A percentile compares a stretch with the other conserved stretches of the same genome.
Evolutionary conservation across 768 basidiomycete genomes (phyloP).

Genomic region (Tephrocybe sp.): DNA sequence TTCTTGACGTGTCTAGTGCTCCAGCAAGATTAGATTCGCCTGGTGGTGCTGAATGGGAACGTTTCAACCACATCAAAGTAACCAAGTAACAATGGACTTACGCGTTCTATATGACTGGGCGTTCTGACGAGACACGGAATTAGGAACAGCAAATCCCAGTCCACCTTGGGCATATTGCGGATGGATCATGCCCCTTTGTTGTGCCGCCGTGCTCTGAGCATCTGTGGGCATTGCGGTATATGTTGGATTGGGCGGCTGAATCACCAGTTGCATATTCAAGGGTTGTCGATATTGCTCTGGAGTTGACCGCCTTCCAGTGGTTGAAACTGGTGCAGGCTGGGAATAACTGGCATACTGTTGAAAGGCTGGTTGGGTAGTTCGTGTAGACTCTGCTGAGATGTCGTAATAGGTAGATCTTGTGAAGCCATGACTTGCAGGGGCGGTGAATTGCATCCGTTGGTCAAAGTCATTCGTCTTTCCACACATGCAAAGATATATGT

Average conservation of each 20-base stretch:
- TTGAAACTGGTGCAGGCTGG: background rate
- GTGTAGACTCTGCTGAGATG: too few relatives aligned
- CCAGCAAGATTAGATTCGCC: constrained; percentile 7
- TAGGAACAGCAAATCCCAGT: constrained; percentile 2
- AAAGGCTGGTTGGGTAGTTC: too few relatives aligned
- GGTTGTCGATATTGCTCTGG: constrained; percentile 8
- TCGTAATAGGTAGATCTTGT: too few relatives aligned
- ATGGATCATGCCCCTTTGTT: background rate
- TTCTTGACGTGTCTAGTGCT: background rate
- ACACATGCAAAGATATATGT: background rate
- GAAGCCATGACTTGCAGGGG: too few relatives aligned
- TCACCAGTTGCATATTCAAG: constrained; percentile 14
- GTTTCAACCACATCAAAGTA: background rate
- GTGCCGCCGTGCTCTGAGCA: background rate
- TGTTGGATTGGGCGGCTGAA: background rate
- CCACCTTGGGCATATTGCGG: background rate
- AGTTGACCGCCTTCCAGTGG: background rate
- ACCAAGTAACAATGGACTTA: background rate
- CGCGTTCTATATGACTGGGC: background rate
- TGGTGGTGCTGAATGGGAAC: background rate
- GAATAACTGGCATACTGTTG: background rate
- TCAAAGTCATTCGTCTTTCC: too few relatives aligned
- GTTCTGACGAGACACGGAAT: background rate
- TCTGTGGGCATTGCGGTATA: background rate
- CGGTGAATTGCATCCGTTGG: too few relatives aligned